Evolutionary conservation across 257 asterid genomes (phyloP).

Genomic region (Jasminum sambac): DNA sequence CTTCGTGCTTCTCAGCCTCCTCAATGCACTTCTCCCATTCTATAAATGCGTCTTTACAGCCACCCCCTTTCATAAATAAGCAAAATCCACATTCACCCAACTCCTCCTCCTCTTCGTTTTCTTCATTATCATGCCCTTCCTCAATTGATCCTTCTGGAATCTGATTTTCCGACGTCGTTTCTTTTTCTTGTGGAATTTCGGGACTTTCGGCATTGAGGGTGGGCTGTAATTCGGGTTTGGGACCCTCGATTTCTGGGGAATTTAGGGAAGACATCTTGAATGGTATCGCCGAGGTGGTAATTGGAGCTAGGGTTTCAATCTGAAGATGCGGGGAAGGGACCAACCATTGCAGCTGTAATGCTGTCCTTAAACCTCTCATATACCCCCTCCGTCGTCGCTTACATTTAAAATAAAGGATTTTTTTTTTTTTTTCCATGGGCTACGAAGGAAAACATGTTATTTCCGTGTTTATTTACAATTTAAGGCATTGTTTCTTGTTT

Average conservation of each 20-base stretch:
- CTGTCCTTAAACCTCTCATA: constrained; percentile 36
- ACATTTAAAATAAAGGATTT: no score
- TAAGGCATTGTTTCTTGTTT: no score
- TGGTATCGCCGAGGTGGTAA: constrained; percentile 1
- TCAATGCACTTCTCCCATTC: constrained; percentile 80
- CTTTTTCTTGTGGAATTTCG: constrained; percentile 16
- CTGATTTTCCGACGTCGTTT: neutral
- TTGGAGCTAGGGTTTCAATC: constrained; percentile 33
- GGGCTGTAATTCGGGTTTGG: constrained; percentile 26
- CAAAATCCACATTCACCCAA: constrained; percentile 80
- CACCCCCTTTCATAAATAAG: constrained; percentile 82
- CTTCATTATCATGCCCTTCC: constrained; percentile 20
- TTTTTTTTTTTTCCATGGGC: no score
- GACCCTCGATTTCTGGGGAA: constrained; percentile 23
- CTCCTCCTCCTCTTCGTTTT: constrained; percentile 49
- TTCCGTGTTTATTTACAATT: no score
- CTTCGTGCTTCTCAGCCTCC: constrained; percentile 56
- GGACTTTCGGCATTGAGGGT: constrained; percentile 29
- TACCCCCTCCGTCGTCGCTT: no score
- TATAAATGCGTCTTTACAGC: constrained; percentile 57
- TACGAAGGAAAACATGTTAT: no score
- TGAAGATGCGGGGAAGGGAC: constrained; percentile 27
- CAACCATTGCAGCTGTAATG: constrained; percentile 40
- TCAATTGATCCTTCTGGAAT: constrained; percentile 14
- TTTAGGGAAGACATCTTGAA: constrained; percentile 46